These are phyloP conservation scores for Ascochyta clinopodiicola DNA, from an alignment of 2,329 filamentous ascomycete species.

Conservation along the genomic window DNA sequence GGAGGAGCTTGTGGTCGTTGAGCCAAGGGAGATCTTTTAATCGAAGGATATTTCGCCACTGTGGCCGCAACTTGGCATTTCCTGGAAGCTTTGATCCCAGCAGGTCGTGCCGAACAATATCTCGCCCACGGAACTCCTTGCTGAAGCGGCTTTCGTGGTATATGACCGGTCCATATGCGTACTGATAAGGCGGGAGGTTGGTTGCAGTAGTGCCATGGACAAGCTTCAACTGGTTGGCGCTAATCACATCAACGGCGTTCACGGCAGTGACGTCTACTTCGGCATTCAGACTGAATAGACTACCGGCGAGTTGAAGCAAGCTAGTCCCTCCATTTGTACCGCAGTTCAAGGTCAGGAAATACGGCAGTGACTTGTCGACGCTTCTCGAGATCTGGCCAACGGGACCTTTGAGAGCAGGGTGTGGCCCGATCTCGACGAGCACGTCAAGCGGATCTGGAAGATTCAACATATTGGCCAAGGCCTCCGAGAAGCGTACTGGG, in stretches of 20 bases:
- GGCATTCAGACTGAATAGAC: too few species aligned
- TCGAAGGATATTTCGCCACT: slow-evolving; percentile 53
- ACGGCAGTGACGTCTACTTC: background rate
- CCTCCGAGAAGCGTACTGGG: slow-evolving; percentile 25
- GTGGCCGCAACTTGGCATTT: slow-evolving; percentile 34
- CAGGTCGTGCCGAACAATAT: slow-evolving; percentile 25
- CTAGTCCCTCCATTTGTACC: too few species aligned
- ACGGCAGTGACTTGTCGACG: background rate
- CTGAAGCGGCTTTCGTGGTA: slow-evolving; percentile 21
- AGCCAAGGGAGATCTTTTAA: slow-evolving; percentile 55
- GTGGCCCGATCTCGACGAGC: slow-evolving; percentile 33
- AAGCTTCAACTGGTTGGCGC: too few species aligned
- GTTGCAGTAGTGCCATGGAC: background rate
- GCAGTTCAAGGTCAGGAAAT: background rate
- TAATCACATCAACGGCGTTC: background rate
- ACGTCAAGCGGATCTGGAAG: background rate
- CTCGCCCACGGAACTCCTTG: slow-evolving; percentile 17
- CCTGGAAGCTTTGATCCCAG: slow-evolving; percentile 15
- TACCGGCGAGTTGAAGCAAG: too few species aligned
- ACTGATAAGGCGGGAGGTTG: slow-evolving; percentile 22
- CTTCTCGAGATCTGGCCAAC: background rate
- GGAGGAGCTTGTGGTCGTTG: slow-evolving; percentile 48
- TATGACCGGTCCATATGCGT: slow-evolving; percentile 19
- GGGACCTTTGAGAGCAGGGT: slow-evolving; percentile 42
- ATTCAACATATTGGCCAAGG: slow-evolving; percentile 3